Evolutionary conservation across 2,329 filamentous ascomycete species (phyloP).

Genomic region (Diaporthe batatas): DNA sequence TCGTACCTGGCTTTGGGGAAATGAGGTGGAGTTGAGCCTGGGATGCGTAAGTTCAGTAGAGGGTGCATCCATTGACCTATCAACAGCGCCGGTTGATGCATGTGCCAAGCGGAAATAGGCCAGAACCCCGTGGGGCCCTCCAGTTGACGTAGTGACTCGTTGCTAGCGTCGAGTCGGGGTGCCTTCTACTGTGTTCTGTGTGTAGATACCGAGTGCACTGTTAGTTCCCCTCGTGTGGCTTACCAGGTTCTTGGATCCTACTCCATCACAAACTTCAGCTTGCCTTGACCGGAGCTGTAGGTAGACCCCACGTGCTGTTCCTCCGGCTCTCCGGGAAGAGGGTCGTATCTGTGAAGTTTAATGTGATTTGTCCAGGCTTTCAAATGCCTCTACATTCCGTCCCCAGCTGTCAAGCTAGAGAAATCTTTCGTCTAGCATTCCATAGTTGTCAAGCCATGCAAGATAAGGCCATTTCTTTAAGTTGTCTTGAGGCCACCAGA

Average conservation of each 20-base stretch:
- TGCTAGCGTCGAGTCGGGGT: conserved; percentile 10
- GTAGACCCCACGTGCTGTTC: background rate
- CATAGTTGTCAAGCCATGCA: no score
- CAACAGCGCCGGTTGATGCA: conserved; percentile 20
- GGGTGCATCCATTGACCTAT: conserved; percentile 23
- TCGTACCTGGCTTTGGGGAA: conserved; percentile 9
- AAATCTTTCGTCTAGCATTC: no score
- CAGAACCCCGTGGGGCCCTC: background rate
- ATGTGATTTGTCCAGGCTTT: no score
- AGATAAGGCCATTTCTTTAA: background rate
- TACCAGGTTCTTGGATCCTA: conserved; percentile 8
- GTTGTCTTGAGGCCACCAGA: background rate
- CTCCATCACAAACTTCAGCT: background rate
- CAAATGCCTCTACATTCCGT: background rate
- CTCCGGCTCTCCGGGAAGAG: background rate
- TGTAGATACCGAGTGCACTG: no score
- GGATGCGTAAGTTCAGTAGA: background rate
- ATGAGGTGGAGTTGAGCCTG: background rate
- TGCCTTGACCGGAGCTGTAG: background rate
- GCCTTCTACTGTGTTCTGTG: no score
- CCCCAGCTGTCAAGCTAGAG: background rate
- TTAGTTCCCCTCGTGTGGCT: background rate
- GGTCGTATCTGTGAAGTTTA: background rate
- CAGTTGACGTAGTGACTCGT: conserved; percentile 9
- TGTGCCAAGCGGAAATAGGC: conserved; percentile 21